These are phyloP conservation scores for Sphaerostilbella broomeana DNA, from an alignment of 2,329 filamentous ascomycete species.

Conservation along the genomic window DNA sequence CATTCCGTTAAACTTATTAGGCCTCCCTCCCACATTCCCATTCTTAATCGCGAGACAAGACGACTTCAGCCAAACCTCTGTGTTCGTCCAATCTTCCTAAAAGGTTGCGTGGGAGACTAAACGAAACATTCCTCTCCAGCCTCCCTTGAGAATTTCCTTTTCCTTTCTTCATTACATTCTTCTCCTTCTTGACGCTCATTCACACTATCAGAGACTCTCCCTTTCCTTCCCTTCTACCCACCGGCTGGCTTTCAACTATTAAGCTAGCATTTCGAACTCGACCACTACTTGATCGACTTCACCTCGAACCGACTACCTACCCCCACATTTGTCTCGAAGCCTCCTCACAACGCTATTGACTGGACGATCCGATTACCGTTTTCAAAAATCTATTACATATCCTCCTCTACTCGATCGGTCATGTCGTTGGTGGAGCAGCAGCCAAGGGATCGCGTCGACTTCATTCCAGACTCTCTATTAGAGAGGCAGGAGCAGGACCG, in stretches of 20 bases:
- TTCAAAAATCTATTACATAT: neutral
- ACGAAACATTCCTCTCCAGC: slow-evolving; percentile 11
- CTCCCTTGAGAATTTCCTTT: slow-evolving; percentile 10
- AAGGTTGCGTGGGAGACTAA: slow-evolving; percentile 1
- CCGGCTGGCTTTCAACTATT: slow-evolving; percentile 4
- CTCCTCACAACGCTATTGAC: slow-evolving; percentile 3
- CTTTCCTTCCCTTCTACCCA: slow-evolving; percentile 2
- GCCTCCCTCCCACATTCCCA: slow-evolving; percentile 1
- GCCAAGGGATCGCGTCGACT: slow-evolving; percentile 11
- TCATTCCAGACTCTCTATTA: slow-evolving; percentile 16
- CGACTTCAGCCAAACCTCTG: neutral
- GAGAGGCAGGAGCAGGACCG: slow-evolving; percentile 2
- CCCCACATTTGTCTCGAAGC: slow-evolving; percentile 5
- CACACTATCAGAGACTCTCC: slow-evolving; percentile 6
- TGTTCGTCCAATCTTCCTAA: neutral
- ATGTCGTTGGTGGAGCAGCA: slow-evolving; percentile 16
- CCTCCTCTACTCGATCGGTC: neutral
- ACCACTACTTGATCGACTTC: slow-evolving; percentile 1
- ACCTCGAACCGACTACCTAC: too few species aligned
- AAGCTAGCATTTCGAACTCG: slow-evolving; percentile 5
- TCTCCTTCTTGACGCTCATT: slow-evolving; percentile 5
- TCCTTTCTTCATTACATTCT: slow-evolving; percentile 3
- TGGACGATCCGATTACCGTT: neutral
- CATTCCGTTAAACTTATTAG: slow-evolving; percentile 10
- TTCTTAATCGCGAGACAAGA: slow-evolving; percentile 1